Conservation (phyloP, 495 filamentous ascomycete genomes). For the Penicillium riverlandense region DNA sequence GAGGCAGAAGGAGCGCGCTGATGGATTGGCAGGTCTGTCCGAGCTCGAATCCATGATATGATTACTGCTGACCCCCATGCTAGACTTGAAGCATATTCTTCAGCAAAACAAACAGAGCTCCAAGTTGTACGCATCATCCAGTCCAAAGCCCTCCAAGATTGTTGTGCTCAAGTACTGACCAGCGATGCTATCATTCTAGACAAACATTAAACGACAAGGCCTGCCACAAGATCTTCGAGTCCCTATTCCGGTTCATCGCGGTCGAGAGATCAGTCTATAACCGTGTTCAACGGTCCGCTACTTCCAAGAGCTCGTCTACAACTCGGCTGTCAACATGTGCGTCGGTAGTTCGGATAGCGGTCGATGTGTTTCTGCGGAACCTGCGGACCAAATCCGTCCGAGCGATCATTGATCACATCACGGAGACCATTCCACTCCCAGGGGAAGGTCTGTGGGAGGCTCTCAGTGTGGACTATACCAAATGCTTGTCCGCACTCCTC, state of each 20-base stretch:
- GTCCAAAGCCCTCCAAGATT: not conserved
- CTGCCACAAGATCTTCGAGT: conserved; percentile 76
- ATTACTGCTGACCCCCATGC: conserved; percentile 8
- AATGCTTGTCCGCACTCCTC: conserved; percentile 62
- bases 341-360: conserved; percentile 60
- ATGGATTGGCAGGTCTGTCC: conserved; percentile 44
- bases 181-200: conserved; percentile 19
- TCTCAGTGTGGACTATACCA: conserved; percentile 71
- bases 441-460: conserved; percentile 58
- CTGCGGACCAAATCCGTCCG: conserved; percentile 70
- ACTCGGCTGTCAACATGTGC: conserved; percentile 62
- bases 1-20: conserved; percentile 44
- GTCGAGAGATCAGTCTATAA: conserved; percentile 60
- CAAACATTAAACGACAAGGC: conserved; percentile 60
- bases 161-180: conserved; percentile 11
- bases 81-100: conserved; percentile 58
- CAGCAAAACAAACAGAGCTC: conserved; percentile 50
- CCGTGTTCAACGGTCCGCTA: conserved; percentile 40
- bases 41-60: not conserved
- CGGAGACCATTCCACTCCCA: conserved; percentile 58
- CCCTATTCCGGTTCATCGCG: conserved; percentile 62
- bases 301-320: conserved; percentile 35
- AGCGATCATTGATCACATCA: conserved; percentile 73
- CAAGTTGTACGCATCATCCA: conserved; percentile 42
- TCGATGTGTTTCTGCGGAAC: conserved; percentile 59